A percentile compares a stretch with the other conserved stretches of the same genome.
Conservation (phyloP, 352 stramenopile species). For the Phytophthora megakarya region DNA sequence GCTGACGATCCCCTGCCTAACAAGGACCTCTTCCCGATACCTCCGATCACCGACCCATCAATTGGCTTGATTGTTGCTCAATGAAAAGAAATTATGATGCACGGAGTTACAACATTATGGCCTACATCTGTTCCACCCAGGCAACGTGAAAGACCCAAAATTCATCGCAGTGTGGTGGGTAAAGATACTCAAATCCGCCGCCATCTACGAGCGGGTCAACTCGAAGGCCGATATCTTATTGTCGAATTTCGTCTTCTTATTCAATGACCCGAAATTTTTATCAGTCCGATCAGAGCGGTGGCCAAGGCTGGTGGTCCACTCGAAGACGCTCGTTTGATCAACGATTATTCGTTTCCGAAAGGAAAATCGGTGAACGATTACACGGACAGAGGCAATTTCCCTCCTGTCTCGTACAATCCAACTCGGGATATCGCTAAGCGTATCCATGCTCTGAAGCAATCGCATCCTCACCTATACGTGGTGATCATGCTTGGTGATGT, state of each 20-base stretch:
- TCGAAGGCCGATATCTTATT: slow-evolving; percentile 19
- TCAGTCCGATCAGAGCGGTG: slow-evolving; percentile 8
- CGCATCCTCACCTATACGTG: slow-evolving; percentile 1
- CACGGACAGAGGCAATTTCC: slow-evolving; percentile 7
- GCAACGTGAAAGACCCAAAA: too few relatives aligned
- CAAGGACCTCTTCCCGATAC: too few relatives aligned
- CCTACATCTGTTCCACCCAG: too few relatives aligned
- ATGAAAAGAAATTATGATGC: too few relatives aligned
- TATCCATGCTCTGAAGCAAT: slow-evolving; percentile 8
- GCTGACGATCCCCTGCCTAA: neutral
- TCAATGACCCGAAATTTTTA: slow-evolving; percentile 14
- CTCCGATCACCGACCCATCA: too few relatives aligned
- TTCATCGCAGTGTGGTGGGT: too few relatives aligned
- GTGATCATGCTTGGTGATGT: slow-evolving; percentile 38
- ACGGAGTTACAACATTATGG: too few relatives aligned
- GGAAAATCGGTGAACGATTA: slow-evolving; percentile 19
- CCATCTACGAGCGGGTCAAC: slow-evolving; percentile 6
- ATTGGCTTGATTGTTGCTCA: too few relatives aligned
- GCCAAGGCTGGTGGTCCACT: neutral
- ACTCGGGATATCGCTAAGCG: slow-evolving; percentile 26
- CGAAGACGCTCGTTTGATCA: slow-evolving; percentile 18
- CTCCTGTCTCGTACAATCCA: slow-evolving; percentile 24
- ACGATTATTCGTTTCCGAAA: slow-evolving; percentile 20
- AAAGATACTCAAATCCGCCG: neutral
- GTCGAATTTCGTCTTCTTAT: neutral